Evolutionary conservation across 208 protist species (phyloP).

Genomic region (Trypanosoma grayi): DNA sequence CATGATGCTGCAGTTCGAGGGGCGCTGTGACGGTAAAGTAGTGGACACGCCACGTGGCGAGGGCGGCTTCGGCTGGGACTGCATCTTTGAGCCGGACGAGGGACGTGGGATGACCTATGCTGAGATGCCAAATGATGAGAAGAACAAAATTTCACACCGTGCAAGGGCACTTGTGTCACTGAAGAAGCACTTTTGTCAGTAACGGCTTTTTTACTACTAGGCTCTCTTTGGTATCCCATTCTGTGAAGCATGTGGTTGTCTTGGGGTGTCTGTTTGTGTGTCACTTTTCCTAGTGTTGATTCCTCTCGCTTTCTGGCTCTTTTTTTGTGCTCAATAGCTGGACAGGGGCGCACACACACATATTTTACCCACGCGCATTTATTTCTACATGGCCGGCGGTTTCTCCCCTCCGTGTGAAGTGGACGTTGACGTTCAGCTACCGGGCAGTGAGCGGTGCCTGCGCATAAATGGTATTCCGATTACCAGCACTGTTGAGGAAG

Average conservation of each 20-base stretch:
- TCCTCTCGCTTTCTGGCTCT: not conserved
- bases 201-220: constrained; percentile 2
- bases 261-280: not conserved
- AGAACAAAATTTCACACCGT: constrained; percentile 96
- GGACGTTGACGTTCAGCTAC: not conserved
- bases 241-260: not conserved
- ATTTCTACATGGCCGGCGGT: not conserved
- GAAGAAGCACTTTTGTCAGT: constrained; percentile 32
- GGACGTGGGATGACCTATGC: constrained; percentile 82
- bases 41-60: constrained; percentile 63
- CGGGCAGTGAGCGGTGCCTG: not conserved
- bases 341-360: not conserved
- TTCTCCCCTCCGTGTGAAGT: not conserved
- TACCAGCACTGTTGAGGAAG: not conserved
- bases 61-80: constrained; percentile 94
- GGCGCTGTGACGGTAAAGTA: constrained; percentile 61
- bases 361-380: not conserved
- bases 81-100: constrained; percentile 93
- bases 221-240: constrained; percentile 4
- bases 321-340: not conserved
- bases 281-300: too few species aligned
- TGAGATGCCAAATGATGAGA: constrained; percentile 83
- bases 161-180: constrained; percentile 61
- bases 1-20: constrained; percentile 65
- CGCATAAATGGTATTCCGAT: not conserved